These are phyloP conservation scores for Volutella citrinella DNA, from an alignment of 2,329 filamentous ascomycete species.

Conservation along the genomic window DNA sequence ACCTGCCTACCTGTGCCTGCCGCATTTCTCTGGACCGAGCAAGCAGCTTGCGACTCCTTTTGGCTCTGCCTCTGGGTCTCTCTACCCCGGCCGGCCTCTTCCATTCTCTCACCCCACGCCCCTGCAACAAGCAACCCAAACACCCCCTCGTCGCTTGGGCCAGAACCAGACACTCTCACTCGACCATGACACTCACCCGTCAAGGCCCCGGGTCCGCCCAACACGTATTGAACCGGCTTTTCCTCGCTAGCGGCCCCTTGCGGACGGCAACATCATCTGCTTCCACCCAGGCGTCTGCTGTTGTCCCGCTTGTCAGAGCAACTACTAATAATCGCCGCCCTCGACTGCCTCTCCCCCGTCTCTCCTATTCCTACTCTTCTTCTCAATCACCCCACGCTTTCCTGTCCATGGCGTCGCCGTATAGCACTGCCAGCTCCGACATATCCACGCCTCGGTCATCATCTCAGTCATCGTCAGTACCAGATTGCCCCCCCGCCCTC, in stretches of 20 bases:
- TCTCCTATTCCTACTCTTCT: constrained; percentile 22
- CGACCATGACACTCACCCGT: constrained; percentile 24
- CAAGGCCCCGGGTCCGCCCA: constrained; percentile 25
- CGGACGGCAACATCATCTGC: constrained; percentile 24
- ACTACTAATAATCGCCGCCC: constrained; percentile 29
- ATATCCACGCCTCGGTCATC: constrained; percentile 53
- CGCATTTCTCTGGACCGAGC: too few relatives aligned
- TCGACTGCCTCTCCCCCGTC: constrained; percentile 22
- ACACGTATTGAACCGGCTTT: constrained; percentile 33
- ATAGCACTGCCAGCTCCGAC: constrained; percentile 48
- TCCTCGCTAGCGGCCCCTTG: constrained; percentile 29
- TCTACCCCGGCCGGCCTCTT: constrained; percentile 16
- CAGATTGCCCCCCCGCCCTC: too few relatives aligned
- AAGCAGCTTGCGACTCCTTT: too few relatives aligned
- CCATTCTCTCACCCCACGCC: constrained; percentile 20
- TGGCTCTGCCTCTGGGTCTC: too few relatives aligned
- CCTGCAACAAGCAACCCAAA: too few relatives aligned
- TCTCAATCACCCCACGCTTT: constrained; percentile 23
- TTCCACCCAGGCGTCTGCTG: constrained; percentile 15
- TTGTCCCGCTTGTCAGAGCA: constrained; percentile 19
- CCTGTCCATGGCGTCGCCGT: constrained; percentile 30
- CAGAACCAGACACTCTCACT: constrained; percentile 27
- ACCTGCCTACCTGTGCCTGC: too few relatives aligned
- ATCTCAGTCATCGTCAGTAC: constrained; percentile 48
- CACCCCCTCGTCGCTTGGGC: constrained; percentile 12